Evolutionary conservation across 208 protist species (phyloP).

Genomic region (Angomonas ambiguus): DNA sequence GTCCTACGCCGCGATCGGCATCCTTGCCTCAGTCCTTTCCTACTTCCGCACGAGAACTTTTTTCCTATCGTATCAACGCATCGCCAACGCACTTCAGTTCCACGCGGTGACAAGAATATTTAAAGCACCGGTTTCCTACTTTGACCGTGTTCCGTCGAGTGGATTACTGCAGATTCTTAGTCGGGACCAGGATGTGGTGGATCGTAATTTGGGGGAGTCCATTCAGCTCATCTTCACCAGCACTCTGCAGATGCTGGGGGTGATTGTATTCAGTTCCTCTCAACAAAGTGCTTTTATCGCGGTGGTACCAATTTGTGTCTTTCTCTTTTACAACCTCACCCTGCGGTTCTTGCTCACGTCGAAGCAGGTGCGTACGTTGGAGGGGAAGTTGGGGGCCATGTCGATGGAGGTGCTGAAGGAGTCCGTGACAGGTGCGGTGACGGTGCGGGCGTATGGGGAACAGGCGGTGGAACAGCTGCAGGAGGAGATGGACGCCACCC

Average conservation of each 20-base stretch:
- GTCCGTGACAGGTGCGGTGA: constrained; percentile 49
- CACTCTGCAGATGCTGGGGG: constrained; percentile 51
- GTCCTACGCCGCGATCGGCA: constrained; percentile 57
- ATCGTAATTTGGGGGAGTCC: constrained; percentile 49
- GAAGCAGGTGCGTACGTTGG: constrained; percentile 65
- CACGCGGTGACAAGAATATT: constrained; percentile 54
- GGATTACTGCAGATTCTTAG: constrained; percentile 52
- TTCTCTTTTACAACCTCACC: constrained; percentile 72
- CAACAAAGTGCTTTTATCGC: constrained; percentile 56
- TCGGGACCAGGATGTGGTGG: constrained; percentile 67
- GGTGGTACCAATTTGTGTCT: constrained; percentile 53
- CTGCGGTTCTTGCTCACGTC: constrained; percentile 57
- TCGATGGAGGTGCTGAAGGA: constrained; percentile 59
- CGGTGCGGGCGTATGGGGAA: constrained; percentile 54
- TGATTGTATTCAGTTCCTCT: constrained; percentile 57
- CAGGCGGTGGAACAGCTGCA: constrained; percentile 32
- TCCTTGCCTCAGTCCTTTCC: constrained; percentile 37
- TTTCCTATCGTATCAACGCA: constrained; percentile 47
- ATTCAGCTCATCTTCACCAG: constrained; percentile 56
- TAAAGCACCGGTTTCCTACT: constrained; percentile 66
- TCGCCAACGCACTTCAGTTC: constrained; percentile 53
- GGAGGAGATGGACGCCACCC: constrained; percentile 47
- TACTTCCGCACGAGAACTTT: constrained; percentile 55
- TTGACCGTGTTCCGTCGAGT: constrained; percentile 58
- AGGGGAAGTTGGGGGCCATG: constrained; percentile 41